These are phyloP conservation scores for Orbilia brochopaga DNA, from an alignment of 2,329 filamentous ascomycete species.

Conservation along the genomic window DNA sequence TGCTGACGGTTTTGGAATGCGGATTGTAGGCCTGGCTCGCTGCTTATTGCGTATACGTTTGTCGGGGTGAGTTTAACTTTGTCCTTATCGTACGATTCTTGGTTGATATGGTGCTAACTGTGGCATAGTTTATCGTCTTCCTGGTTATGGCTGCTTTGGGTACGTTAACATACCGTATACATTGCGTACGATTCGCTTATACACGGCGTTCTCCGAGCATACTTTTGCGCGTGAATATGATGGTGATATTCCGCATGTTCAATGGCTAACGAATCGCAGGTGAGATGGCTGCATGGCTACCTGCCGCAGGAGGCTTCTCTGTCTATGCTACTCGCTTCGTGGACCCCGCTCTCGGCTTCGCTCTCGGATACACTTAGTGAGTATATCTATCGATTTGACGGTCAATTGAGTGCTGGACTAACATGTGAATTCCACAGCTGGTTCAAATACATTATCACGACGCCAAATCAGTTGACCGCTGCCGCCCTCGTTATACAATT, in stretches of 20 bases:
- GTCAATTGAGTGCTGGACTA: background rate
- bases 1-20: slow-evolving; percentile 33
- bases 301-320: slow-evolving; percentile 77
- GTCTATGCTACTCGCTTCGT: slow-evolving; percentile 77
- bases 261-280: too few species aligned
- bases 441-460: slow-evolving; percentile 83
- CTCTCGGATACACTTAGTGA: slow-evolving; percentile 65
- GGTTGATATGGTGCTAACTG: slow-evolving; percentile 54
- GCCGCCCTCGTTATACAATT: slow-evolving; percentile 78
- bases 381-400: slow-evolving; percentile 5
- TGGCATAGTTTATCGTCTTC: slow-evolving; percentile 42
- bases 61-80: slow-evolving; percentile 56
- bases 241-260: too few species aligned
- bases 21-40: slow-evolving; percentile 55
- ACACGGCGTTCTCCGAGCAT: too few species aligned
- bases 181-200: too few species aligned
- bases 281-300: slow-evolving; percentile 79
- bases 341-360: slow-evolving; percentile 74
- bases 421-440: slow-evolving; percentile 59
- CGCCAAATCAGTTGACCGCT: slow-evolving; percentile 83
- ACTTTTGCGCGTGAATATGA: too few species aligned
- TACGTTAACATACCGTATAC: too few species aligned
- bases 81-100: background rate
- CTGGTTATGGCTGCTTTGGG: slow-evolving; percentile 46
- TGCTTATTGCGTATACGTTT: slow-evolving; percentile 59